A percentile compares a stretch with the other conserved stretches of the same genome.
phyloP scores from a whole-genome alignment of 2,329 filamentous ascomycete genomes.

The Fusarium acutatum region DNA sequence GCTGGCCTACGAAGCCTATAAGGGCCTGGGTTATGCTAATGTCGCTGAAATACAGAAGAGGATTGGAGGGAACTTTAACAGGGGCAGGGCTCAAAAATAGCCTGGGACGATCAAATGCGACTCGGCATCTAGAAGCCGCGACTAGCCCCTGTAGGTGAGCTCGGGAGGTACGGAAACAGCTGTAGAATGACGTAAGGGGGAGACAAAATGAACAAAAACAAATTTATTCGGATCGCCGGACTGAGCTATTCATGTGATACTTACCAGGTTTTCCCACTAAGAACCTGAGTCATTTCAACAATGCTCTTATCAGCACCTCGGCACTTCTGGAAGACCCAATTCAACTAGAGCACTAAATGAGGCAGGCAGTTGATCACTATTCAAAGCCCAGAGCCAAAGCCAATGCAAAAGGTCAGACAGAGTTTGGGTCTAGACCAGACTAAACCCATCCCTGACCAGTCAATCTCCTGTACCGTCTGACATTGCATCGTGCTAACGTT shows the following conservation, averaged over 20 bases:
- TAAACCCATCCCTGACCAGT: not conserved
- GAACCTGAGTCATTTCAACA: not conserved
- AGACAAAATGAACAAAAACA: not conserved
- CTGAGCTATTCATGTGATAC: not conserved
- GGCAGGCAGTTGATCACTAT: not conserved
- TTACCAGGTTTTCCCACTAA: not conserved
- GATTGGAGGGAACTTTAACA: constrained; percentile 3
- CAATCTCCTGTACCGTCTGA: not conserved
- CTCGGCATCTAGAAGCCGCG: not conserved
- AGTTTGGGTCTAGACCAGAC: constrained; percentile 5
- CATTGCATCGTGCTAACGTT: not conserved
- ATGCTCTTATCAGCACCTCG: not conserved
- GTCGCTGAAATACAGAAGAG: constrained; percentile 18
- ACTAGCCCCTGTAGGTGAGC: not conserved
- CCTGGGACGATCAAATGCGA: not conserved
- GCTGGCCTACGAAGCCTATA: constrained; percentile 48
- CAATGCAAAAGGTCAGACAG: not conserved
- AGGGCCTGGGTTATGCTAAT: constrained; percentile 16
- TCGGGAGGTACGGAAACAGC: not conserved
- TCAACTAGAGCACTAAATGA: not conserved
- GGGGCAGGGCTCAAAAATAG: not conserved
- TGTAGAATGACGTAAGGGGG: not conserved
- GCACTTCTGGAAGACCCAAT: not conserved
- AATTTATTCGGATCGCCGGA: not conserved
- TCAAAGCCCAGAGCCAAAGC: not conserved